phyloP scores from a whole-genome alignment of 2,329 filamentous ascomycete genomes.

The Ascochyta fabae region DNA sequence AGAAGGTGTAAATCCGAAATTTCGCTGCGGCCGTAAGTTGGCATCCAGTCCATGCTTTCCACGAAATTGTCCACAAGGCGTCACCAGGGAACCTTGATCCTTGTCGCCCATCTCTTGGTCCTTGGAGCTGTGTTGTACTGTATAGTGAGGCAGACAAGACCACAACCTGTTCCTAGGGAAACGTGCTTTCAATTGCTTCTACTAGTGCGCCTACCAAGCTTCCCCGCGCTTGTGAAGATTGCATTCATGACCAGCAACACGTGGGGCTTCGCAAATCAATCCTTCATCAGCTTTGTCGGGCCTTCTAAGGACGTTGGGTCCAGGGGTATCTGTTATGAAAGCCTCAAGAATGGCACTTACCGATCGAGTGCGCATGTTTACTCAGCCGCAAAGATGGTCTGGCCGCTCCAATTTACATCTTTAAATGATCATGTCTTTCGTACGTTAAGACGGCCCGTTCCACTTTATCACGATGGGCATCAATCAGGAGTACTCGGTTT shows the following conservation, averaged over 20 bases:
- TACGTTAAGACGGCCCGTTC: conserved; percentile 7
- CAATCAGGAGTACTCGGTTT: not conserved
- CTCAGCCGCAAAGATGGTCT: conserved; percentile 1
- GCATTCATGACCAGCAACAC: not conserved
- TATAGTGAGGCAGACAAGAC: not conserved
- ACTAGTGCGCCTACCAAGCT: not conserved
- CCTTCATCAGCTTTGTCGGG: not conserved
- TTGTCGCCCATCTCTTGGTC: not conserved
- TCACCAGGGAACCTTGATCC: not conserved
- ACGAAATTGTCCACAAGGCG: not conserved
- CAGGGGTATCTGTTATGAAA: not conserved
- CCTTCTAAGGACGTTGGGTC: not conserved
- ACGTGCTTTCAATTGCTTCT: conserved; percentile 2
- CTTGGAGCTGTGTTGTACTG: not conserved
- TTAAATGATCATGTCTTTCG: not conserved
- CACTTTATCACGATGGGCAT: conserved; percentile 1
- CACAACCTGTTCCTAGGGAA: not conserved
- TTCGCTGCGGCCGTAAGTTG: not conserved
- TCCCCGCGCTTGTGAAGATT: conserved; percentile 2
- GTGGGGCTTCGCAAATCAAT: not conserved
- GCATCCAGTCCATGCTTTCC: not conserved
- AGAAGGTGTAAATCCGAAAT: not conserved
- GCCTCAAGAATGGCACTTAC: not conserved
- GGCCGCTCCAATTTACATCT: not conserved
- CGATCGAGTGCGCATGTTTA: conserved; percentile 7